Evolutionary conservation across 192 early-diverging fungal genomes (phyloP), one percentile per base, ranked within the genome.

Genomic region (Umbelopsis ramanniana): DNA sequence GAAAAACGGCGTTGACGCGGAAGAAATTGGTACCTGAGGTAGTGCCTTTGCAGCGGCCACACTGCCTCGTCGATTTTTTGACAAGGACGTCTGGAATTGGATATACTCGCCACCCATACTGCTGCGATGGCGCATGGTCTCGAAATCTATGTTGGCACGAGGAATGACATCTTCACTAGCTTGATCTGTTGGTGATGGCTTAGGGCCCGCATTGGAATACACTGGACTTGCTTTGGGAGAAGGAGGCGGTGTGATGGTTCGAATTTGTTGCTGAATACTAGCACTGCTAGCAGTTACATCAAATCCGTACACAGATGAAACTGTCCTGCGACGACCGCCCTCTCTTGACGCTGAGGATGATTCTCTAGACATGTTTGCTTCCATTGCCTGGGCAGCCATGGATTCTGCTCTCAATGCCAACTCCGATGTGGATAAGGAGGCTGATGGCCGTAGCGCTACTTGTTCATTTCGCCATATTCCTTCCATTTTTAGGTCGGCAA

Each of bases 51-150:
- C 33, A 17, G 29, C 26, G 14, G 19, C 33, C 33, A 63, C 26
- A 63, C 57, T 63, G 15, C 29, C 57, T 29, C 57, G 11, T n/a
- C 57, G 57, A 17, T 33, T n/a, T 6, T 12, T 11, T 4, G 57
- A 63, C 35, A 63, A 33, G 3, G 57, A 63, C 4, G 57, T 63
- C 26, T 63, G 57, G 57, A 63, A 63, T 37, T 63, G 57, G 35
- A 63, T 63, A 26, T 63, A 63, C 35, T 63, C 57, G 12, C 57
- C 57, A 37, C 57, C 57, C 33, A 63, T 63, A 26, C 57, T 63
- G 33, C 57, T 63, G 26, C 57, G 57, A 33, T 63, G 57, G 6
- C 57, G 57, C 57, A 63, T 63, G 14, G 57, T 37, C 33, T 63
- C 57, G 26, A 63, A 63, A 26, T 63, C 57, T 29, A 63, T 63